Evolutionary conservation across 768 basidiomycete genomes (phyloP).

Genomic region (Neoboletus subvelutipes): DNA sequence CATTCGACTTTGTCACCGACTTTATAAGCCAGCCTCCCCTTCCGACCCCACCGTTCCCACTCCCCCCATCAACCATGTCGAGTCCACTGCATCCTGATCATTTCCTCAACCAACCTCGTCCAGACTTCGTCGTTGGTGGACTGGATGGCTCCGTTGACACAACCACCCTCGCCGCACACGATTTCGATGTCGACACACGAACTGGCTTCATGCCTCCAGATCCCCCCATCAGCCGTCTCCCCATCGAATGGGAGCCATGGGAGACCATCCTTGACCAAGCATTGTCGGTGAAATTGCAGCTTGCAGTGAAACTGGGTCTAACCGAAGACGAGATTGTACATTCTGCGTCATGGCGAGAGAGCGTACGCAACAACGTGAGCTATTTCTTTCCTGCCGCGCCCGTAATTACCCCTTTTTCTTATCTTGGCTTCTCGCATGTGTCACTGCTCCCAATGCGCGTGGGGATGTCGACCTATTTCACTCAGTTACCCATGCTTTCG

Average conservation of each 20-base stretch:
- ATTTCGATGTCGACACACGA: conserved; percentile 89
- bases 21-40: background rate
- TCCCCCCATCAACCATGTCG: conserved; percentile 8
- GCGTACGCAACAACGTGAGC: conserved; percentile 48
- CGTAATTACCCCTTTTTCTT: background rate
- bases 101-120: conserved; percentile 38
- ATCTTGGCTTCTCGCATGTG: conserved; percentile 9
- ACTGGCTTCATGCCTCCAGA: conserved; percentile 91
- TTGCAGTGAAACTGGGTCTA: conserved; percentile 48
- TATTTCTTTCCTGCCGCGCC: background rate
- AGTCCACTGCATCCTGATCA: conserved; percentile 25
- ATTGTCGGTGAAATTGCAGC: conserved; percentile 47
- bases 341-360: conserved; percentile 54
- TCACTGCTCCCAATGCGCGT: too few relatives aligned
- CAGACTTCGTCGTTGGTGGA: conserved; percentile 26
- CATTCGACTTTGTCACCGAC: background rate
- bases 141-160: conserved; percentile 40
- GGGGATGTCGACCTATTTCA: too few relatives aligned
- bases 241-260: conserved; percentile 67
- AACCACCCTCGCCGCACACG: conserved; percentile 73
- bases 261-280: conserved; percentile 59
- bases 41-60: background rate
- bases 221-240: conserved; percentile 64
- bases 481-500: too few relatives aligned
- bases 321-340: conserved; percentile 35